phyloP scores from a whole-genome alignment of 1,284 basidiomycete genomes.

The Ustilago loliicola region DNA sequence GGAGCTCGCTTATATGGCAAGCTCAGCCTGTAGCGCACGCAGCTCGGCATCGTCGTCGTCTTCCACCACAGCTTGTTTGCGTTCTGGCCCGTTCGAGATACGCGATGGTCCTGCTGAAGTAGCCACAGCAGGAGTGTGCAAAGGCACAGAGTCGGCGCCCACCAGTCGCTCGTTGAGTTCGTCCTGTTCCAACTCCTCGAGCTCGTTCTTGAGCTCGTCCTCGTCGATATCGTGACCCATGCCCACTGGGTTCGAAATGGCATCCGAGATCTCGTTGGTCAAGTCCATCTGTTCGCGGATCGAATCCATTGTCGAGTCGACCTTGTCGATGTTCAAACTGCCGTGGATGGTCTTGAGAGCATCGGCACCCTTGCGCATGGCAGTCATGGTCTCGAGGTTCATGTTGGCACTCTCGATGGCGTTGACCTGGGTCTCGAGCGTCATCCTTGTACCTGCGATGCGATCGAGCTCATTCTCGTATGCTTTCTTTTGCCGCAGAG shows the following conservation, averaged over 20 bases:
- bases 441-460: conserved; percentile 87
- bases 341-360: conserved; percentile 93
- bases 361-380: conserved; percentile 95
- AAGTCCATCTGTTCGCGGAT: conserved; percentile 94
- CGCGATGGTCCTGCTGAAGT: conserved; percentile 53
- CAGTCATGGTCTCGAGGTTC: conserved; percentile 97
- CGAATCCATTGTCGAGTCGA: conserved; percentile 89
- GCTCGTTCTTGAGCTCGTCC: conserved; percentile 85
- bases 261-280: conserved; percentile 94
- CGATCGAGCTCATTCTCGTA: conserved; percentile 89
- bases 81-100: conserved; percentile 62
- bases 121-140: conserved; percentile 77
- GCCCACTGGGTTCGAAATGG: conserved; percentile 85
- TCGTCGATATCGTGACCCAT: conserved; percentile 80
- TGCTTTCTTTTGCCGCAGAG: conserved; percentile 94
- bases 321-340: conserved; percentile 87
- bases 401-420: conserved; percentile 97
- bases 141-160: conserved; percentile 89
- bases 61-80: conserved; percentile 77
- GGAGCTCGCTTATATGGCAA: conserved; percentile 60
- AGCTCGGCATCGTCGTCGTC: conserved; percentile 95
- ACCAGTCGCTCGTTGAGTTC: conserved; percentile 87
- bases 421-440: conserved; percentile 95
- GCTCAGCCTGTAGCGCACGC: conserved; percentile 87
- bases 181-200: conserved; percentile 92